phyloP scores from a whole-genome alignment of 2,329 filamentous ascomycete genomes.

The Rhinocladiella similis region DNA sequence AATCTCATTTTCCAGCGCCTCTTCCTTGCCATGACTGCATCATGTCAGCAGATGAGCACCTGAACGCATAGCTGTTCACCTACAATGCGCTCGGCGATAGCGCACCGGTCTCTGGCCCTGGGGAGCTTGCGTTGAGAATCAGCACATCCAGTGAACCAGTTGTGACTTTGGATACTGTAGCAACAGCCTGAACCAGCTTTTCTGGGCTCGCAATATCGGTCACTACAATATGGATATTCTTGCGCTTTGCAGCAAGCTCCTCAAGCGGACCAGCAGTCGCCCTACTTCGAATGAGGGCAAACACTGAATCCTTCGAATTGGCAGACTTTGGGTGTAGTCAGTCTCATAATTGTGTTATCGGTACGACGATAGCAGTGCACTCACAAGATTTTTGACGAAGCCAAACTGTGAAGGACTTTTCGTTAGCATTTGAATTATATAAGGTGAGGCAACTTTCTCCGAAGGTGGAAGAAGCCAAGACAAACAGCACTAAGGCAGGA shows the following conservation, averaged over 20 bases:
- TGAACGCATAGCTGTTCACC: constrained; percentile 6
- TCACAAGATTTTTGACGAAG: constrained; percentile 20
- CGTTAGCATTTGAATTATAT: constrained; percentile 19
- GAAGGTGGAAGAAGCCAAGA: no score
- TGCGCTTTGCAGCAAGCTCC: constrained; percentile 30
- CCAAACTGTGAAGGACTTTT: constrained; percentile 12
- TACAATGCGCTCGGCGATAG: constrained; percentile 21
- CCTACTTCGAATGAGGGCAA: constrained; percentile 42
- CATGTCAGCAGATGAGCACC: constrained; percentile 12
- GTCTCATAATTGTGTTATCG: constrained; percentile 4
- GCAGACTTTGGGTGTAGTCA: constrained; percentile 21
- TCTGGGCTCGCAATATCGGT: constrained; percentile 34
- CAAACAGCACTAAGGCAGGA: no score
- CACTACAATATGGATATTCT: constrained; percentile 41
- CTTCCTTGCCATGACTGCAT: constrained; percentile 21
- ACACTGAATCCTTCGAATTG: constrained; percentile 37
- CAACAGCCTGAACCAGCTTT: constrained; percentile 32
- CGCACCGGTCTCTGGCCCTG: constrained; percentile 15
- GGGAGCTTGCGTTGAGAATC: constrained; percentile 42
- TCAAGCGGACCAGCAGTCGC: constrained; percentile 29
- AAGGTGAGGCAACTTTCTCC: constrained; percentile 25
- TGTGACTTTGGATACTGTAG: constrained; percentile 35
- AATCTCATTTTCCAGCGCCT: constrained; percentile 23
- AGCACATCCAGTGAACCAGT: constrained; percentile 43
- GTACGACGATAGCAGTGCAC: constrained; percentile 1